phyloP scores from a whole-genome alignment of 768 basidiomycete species.

The Boletus rufocinnamomeus region DNA sequence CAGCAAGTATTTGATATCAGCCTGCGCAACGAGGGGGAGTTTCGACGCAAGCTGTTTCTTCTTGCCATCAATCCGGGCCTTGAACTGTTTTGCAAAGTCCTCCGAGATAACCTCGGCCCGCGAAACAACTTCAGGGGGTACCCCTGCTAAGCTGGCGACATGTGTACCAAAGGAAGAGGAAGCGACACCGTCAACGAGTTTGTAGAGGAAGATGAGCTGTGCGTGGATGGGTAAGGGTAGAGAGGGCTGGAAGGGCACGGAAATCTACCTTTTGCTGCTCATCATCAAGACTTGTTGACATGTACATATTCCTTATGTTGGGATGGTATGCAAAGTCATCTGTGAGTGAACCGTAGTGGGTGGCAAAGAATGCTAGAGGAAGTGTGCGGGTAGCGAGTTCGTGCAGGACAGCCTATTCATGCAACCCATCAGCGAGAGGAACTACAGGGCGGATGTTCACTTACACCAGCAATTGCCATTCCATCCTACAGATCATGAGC shows the following conservation, averaged over 20 bases:
- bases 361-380: slow-evolving; percentile 94
- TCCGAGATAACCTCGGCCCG: slow-evolving; percentile 87
- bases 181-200: slow-evolving; percentile 86
- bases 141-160: slow-evolving; percentile 93
- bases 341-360: slow-evolving; percentile 94
- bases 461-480: slow-evolving; percentile 94
- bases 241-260: background rate
- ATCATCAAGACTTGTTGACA: slow-evolving; percentile 93
- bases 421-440: slow-evolving; percentile 7
- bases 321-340: slow-evolving; percentile 92
- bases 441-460: slow-evolving; percentile 19
- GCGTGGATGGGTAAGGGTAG: background rate
- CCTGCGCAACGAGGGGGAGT: slow-evolving; percentile 80
- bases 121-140: slow-evolving; percentile 80
- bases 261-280: slow-evolving; percentile 77
- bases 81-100: slow-evolving; percentile 87
- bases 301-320: slow-evolving; percentile 93
- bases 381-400: slow-evolving; percentile 91
- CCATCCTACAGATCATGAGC: slow-evolving; percentile 64
- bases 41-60: slow-evolving; percentile 50
- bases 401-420: slow-evolving; percentile 80
- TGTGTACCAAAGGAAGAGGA: slow-evolving; percentile 91
- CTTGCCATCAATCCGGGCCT: slow-evolving; percentile 69
- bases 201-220: slow-evolving; percentile 92
- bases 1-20: slow-evolving; percentile 85